A percentile compares a stretch with the other conserved stretches of the same genome.
These are phyloP conservation scores for Curvularia hawaiiensis DNA, from an alignment of 2,329 filamentous ascomycete species.

Conservation along the genomic window DNA sequence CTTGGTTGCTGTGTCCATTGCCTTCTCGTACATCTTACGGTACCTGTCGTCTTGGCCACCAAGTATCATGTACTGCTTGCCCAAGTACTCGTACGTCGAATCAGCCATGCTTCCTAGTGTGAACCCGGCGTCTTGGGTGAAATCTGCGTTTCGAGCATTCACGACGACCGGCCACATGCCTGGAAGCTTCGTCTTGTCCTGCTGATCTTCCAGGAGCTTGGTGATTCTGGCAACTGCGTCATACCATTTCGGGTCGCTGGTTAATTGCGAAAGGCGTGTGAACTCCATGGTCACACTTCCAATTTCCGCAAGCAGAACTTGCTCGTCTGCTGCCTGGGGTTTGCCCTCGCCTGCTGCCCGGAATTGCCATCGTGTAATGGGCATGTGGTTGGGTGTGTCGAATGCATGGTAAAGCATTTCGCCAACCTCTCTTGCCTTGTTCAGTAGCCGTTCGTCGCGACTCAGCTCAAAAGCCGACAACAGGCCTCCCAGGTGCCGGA, in stretches of 20 bases:
- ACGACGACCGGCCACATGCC: constrained; percentile 57
- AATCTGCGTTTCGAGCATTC: constrained; percentile 48
- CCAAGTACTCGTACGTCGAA: constrained; percentile 48
- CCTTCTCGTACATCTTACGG: constrained; percentile 61
- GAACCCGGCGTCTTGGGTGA: constrained; percentile 47
- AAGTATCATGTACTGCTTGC: constrained; percentile 47
- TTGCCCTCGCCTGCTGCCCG: constrained; percentile 46
- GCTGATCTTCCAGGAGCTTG: constrained; percentile 49
- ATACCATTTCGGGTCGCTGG: constrained; percentile 53
- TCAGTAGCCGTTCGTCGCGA: constrained; percentile 71
- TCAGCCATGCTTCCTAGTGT: constrained; percentile 47
- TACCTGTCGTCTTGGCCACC: constrained; percentile 54
- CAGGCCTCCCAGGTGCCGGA: constrained; percentile 87
- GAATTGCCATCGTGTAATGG: constrained; percentile 57
- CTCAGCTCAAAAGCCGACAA: constrained; percentile 87
- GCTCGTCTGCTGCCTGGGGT: constrained; percentile 48
- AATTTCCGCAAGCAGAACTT: constrained; percentile 54
- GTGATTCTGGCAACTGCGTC: constrained; percentile 53
- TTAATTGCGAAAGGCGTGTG: constrained; percentile 53
- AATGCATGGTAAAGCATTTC: constrained; percentile 83
- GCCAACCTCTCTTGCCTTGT: constrained; percentile 79
- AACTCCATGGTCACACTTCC: constrained; percentile 57
- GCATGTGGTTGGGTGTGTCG: constrained; percentile 94
- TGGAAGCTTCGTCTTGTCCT: constrained; percentile 50
- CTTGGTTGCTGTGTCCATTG: constrained; percentile 50